These are phyloP conservation scores for Phytophthora europaea DNA, from an alignment of 352 stramenopile species.

Conservation along the genomic window DNA sequence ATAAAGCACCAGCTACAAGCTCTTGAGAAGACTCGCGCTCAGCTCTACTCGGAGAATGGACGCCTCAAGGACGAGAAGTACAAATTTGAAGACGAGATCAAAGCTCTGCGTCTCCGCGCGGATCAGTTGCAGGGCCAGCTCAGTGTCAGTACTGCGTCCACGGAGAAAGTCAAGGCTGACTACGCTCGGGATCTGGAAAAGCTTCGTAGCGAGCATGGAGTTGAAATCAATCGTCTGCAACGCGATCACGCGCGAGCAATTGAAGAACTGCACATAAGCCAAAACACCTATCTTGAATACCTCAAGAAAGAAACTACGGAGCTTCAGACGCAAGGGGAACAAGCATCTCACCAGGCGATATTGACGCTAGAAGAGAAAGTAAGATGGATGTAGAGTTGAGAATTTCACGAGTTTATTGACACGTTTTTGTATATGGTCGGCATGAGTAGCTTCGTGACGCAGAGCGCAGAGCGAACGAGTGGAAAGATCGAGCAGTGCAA, in stretches of 20 bases:
- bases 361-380: constrained; percentile 47
- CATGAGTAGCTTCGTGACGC: constrained; percentile 42
- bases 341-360: constrained; percentile 38
- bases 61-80: constrained; percentile 49
- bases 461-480: constrained; percentile 46
- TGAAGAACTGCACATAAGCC: constrained; percentile 52
- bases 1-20: constrained; percentile 65
- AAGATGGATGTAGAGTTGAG: background rate
- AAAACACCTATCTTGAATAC: constrained; percentile 57
- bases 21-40: constrained; percentile 53
- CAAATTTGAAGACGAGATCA: constrained; percentile 44
- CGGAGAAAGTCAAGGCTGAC: constrained; percentile 56
- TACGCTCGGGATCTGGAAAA: constrained; percentile 62
- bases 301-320: constrained; percentile 59
- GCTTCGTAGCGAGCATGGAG: constrained; percentile 45
- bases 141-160: constrained; percentile 34
- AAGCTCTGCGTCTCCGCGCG: constrained; percentile 43
- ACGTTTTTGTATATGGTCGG: background rate
- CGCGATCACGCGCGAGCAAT: constrained; percentile 51
- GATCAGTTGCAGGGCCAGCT: constrained; percentile 53
- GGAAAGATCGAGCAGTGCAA: constrained; percentile 50
- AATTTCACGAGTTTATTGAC: background rate
- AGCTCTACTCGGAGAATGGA: constrained; percentile 52
- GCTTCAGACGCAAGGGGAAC: constrained; percentile 24
- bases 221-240: constrained; percentile 55